Evolutionary conservation across 2,329 filamentous ascomycete species (phyloP).

Genomic region (Diplodia seriata): DNA sequence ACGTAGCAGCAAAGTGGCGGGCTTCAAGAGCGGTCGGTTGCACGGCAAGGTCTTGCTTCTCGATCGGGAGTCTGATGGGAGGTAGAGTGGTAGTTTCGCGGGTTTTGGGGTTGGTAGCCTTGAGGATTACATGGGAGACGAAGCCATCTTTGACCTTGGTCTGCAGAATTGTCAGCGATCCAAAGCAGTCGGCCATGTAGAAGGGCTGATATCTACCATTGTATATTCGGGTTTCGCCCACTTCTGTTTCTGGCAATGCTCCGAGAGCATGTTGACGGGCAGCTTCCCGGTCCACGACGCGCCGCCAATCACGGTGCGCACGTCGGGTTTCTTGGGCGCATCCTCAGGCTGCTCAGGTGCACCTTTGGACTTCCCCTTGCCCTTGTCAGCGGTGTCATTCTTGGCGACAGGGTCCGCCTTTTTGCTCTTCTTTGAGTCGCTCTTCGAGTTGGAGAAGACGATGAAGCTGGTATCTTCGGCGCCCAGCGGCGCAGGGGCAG

Average conservation of each 20-base stretch:
- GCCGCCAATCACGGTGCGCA: constrained; percentile 84
- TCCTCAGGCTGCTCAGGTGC: constrained; percentile 42
- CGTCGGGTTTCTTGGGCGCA: constrained; percentile 65
- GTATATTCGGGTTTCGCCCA: constrained; percentile 95
- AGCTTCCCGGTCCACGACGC: constrained; percentile 97
- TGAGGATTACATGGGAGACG: constrained; percentile 82
- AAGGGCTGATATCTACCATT: constrained; percentile 61
- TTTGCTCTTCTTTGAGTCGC: constrained; percentile 51
- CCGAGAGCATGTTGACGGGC: constrained; percentile 88
- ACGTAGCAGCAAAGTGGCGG: constrained; percentile 90
- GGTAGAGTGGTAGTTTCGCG: constrained; percentile 76
- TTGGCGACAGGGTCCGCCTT: constrained; percentile 36
- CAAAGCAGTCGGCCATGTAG: neutral
- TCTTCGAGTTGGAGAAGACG: constrained; percentile 55
- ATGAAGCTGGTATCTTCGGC: constrained; percentile 57
- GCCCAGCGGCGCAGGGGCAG: constrained; percentile 33
- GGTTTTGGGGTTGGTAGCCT: constrained; percentile 77
- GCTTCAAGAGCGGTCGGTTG: constrained; percentile 87
- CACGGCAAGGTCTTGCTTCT: constrained; percentile 76
- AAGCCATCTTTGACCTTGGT: constrained; percentile 75
- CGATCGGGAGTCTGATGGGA: constrained; percentile 79
- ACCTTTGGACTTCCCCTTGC: constrained; percentile 47
- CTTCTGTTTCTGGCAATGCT: constrained; percentile 94
- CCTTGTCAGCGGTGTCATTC: constrained; percentile 38
- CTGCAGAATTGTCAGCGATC: constrained; percentile 43